phyloP scores from a whole-genome alignment of 108 stramenopile species.

The Epithemia pelagica region DNA sequence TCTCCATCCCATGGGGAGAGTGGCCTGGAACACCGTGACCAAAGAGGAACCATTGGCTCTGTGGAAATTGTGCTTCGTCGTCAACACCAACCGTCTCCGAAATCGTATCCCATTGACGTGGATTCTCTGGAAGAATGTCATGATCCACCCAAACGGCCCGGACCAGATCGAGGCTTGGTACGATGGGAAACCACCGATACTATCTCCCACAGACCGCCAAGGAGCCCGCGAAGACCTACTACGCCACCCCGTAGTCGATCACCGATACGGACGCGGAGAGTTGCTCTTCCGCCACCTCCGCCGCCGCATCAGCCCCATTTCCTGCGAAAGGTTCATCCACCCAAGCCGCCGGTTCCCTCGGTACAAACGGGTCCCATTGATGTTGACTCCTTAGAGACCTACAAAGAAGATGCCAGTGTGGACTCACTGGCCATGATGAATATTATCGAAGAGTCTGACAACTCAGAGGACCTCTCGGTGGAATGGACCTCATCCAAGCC shows the following conservation, averaged over 20 bases:
- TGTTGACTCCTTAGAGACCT: background rate
- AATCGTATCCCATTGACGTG: background rate
- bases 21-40: background rate
- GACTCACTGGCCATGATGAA: background rate
- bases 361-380: background rate
- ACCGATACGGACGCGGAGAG: background rate
- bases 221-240: background rate
- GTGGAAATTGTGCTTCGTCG: background rate
- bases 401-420: background rate
- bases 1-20: too few relatives aligned
- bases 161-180: background rate
- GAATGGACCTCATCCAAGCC: background rate
- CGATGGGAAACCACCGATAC: background rate
- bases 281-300: background rate
- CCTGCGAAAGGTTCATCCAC: too few relatives aligned
- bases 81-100: background rate
- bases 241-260: background rate
- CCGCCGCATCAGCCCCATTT: background rate
- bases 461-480: background rate
- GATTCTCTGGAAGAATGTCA: conserved; percentile 4
- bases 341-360: too few relatives aligned
- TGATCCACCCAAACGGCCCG: background rate
- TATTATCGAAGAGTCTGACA: background rate
- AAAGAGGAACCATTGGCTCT: background rate
- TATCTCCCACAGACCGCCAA: background rate